phyloP scores from a whole-genome alignment of 768 basidiomycete genomes.

The Omphalotus guepiniiformis region DNA sequence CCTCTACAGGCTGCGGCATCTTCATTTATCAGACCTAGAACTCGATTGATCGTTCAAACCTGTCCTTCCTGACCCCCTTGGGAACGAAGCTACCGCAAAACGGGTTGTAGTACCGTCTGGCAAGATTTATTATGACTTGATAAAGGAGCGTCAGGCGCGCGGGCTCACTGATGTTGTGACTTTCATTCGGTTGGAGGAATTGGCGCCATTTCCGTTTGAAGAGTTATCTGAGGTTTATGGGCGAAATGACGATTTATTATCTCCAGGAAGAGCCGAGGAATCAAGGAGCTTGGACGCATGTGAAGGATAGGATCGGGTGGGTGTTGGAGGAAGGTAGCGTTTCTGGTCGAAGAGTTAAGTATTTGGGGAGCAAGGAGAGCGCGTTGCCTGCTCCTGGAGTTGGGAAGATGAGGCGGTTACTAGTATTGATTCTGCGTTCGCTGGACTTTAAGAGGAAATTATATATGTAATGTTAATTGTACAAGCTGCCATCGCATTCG shows the following conservation, averaged over 20 bases:
- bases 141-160: conserved; percentile 57
- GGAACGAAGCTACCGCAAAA: conserved; percentile 34
- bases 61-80: conserved; percentile 53
- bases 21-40: conserved; percentile 51
- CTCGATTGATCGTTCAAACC: conserved; percentile 61
- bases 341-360: conserved; percentile 38
- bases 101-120: conserved; percentile 75
- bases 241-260: conserved; percentile 53
- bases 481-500: no score
- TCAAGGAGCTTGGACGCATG: conserved; percentile 77
- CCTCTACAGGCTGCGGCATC: conserved; percentile 71
- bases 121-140: conserved; percentile 88
- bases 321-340: no score
- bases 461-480: not conserved
- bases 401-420: conserved; percentile 55
- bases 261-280: conserved; percentile 88
- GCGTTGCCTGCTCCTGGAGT: conserved; percentile 76
- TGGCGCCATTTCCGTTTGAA: conserved; percentile 81
- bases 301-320: conserved; percentile 48
- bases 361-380: conserved; percentile 63
- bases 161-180: conserved; percentile 50
- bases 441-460: conserved; percentile 26
- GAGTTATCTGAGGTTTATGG: conserved; percentile 41
- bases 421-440: conserved; percentile 55
- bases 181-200: conserved; percentile 74